Percentiles rank a stretch among this genome's conserved stretches.
These are phyloP conservation scores for Candolleomyces eurysporus DNA, from an alignment of 768 basidiomycete genomes.

Conservation along the genomic window DNA sequence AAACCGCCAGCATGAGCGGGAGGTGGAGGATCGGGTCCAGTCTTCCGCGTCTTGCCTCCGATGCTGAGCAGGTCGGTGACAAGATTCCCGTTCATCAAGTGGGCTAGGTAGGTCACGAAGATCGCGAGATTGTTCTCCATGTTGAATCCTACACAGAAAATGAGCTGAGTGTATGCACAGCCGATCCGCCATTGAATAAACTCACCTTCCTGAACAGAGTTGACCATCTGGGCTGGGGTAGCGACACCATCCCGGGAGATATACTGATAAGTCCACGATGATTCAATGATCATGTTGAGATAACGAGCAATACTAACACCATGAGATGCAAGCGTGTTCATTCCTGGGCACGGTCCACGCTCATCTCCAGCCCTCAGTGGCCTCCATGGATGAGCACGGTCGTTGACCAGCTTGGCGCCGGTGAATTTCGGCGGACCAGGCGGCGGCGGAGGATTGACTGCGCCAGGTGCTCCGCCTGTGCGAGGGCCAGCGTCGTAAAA, in stretches of 20 bases:
- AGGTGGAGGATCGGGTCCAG: slow-evolving; percentile 14
- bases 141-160: slow-evolving; percentile 13
- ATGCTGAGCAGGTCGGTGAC: slow-evolving; percentile 17
- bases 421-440: slow-evolving; percentile 10
- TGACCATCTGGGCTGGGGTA: slow-evolving; percentile 13
- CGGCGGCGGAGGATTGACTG: slow-evolving; percentile 1
- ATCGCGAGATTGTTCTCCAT: slow-evolving; percentile 13
- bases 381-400: slow-evolving; percentile 14
- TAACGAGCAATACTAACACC: slow-evolving; percentile 7
- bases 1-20: slow-evolving; percentile 18
- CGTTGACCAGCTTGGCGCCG: slow-evolving; percentile 17
- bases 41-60: slow-evolving; percentile 16
- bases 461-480: no score
- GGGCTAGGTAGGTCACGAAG: slow-evolving; percentile 13
- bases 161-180: not conserved
- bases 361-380: slow-evolving; percentile 9
- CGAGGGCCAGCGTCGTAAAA: no score
- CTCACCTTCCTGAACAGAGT: slow-evolving; percentile 15
- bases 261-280: slow-evolving; percentile 1
- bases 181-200: no score
- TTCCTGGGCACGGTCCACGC: slow-evolving; percentile 17
- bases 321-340: slow-evolving; percentile 18
- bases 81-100: slow-evolving; percentile 16
- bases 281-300: no score
- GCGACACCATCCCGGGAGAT: slow-evolving; percentile 14